Base-by-base conservation (phyloP, 176 grass and related monocot genomes). In the Tuctoria greenei region DNA sequence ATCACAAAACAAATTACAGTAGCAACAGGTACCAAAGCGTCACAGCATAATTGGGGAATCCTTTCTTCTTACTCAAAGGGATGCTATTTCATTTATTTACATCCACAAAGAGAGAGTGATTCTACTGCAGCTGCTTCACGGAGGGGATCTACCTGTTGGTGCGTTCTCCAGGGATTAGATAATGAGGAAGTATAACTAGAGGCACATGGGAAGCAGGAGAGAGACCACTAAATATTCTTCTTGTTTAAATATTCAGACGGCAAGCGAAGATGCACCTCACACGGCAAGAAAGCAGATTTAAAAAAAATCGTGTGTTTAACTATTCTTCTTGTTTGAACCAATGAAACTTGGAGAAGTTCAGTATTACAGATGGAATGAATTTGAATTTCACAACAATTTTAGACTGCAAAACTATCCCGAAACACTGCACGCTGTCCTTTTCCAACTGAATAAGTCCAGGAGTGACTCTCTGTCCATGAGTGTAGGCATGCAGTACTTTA, bases 161-260 rank as follows among this genome's bases (percentile, higher is more conserved):
- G 52, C 5, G 35, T 70, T 4, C 57, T 56, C n/a, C 17, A 21
- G 15, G 12, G 13, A 82, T 71, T 58, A 59, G 38, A 66, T 34
- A 87, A 87, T 42, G 36, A 41, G 23, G 47, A 18, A 20, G 62
- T 31, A 79, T 24, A 23, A n/a, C 15, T 12, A 21, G 43, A 69
- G 36, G 36, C 50, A 68, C 24, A 57, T 79, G 69, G 36, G 17
- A 69, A 62, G 61, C 43, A 44, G 40, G 75, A 88, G 36, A 88
- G 51, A 20, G 35, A 87, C 51, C 49, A 51, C 43, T 69, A 61
- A 49, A n/a, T n/a, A n/a, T n/a, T n/a, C n/a, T n/a, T n/a, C n/a
- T n/a, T n/a, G n/a, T n/a, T n/a, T n/a, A n/a, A n/a, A n/a, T n/a
- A n/a, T n/a, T n/a, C 41, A 50, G 13, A 13, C 40, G 10, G 1